Evolutionary conservation across 768 basidiomycete species (phyloP).

Genomic region (Boletus reticulatus): DNA sequence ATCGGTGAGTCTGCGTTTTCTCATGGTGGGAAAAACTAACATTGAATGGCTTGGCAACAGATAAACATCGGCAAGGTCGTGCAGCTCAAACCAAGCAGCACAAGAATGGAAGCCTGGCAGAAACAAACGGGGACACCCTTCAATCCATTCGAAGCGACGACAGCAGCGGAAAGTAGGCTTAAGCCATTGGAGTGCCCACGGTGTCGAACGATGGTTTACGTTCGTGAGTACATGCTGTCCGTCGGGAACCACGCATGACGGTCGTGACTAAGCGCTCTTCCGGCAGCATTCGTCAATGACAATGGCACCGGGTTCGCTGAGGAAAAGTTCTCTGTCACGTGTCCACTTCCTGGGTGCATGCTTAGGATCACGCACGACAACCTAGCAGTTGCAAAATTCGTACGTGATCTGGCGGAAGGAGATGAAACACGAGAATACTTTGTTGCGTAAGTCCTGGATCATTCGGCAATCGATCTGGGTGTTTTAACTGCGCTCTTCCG

Average conservation of each 20-base stretch:
- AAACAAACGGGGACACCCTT: conserved; percentile 29
- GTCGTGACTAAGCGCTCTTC: neutral
- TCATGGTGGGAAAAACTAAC: neutral
- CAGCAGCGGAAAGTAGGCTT: conserved; percentile 14
- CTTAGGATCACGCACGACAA: conserved; percentile 40
- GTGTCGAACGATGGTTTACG: conserved; percentile 28
- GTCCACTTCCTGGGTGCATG: conserved; percentile 38
- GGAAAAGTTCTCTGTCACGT: conserved; percentile 35
- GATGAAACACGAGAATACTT: conserved; percentile 18
- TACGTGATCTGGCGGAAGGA: conserved; percentile 35
- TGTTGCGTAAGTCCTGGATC: conserved; percentile 36
- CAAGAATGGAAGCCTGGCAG: conserved; percentile 20
- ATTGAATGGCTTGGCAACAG: conserved; percentile 7
- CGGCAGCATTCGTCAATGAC: conserved; percentile 39
- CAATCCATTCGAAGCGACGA: conserved; percentile 37
- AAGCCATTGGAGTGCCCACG: conserved; percentile 36
- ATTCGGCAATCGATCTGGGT: neutral
- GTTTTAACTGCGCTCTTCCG: neutral
- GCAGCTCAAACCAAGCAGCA: conserved; percentile 11
- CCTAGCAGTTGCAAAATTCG: conserved; percentile 44
- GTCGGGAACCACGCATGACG: neutral
- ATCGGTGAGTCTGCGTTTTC: conserved; percentile 21
- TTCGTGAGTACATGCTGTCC: conserved; percentile 28
- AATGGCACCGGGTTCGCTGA: conserved; percentile 50
- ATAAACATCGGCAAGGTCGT: conserved; percentile 24